Evolutionary conservation across 257 asterid species (phyloP).

Genomic region (Solanum pennellii): DNA sequence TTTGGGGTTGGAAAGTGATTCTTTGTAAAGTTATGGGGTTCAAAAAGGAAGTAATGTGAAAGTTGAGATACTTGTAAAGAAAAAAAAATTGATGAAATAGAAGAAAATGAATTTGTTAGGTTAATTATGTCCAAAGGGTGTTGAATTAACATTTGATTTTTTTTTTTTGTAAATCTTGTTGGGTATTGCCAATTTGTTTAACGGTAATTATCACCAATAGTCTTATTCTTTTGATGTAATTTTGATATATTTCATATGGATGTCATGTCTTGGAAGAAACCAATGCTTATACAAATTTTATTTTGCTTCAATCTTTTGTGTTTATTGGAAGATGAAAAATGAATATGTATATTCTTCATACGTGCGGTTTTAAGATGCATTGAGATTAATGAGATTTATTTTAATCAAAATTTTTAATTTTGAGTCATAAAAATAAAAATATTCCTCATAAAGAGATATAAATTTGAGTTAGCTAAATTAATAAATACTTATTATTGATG

Average conservation of each 20-base stretch:
- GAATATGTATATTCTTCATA: neutral
- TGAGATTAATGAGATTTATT: neutral
- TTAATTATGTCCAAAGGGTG: neutral
- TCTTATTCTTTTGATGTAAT: neutral
- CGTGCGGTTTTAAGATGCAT: neutral
- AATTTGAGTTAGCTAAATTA: neutral
- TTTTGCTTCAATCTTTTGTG: neutral
- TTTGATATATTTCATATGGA: neutral
- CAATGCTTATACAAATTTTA: neutral
- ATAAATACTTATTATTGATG: neutral
- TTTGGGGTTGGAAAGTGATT: constrained; percentile 36
- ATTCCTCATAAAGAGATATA: neutral
- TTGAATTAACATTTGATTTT: neutral
- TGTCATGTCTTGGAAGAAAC: neutral
- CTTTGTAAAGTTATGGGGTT: neutral
- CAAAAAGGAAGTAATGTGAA: neutral
- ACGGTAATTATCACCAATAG: neutral
- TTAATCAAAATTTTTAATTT: neutral
- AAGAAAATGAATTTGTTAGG: neutral
- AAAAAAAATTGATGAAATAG: neutral
- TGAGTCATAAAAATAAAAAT: neutral
- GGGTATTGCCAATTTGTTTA: neutral
- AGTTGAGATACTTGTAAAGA: neutral
- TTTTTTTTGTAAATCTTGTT: neutral
- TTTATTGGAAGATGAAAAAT: neutral